These are phyloP conservation scores for Nematodospora anomalae DNA, from an alignment of 1,139 yeast genomes.

Conservation along the genomic window DNA sequence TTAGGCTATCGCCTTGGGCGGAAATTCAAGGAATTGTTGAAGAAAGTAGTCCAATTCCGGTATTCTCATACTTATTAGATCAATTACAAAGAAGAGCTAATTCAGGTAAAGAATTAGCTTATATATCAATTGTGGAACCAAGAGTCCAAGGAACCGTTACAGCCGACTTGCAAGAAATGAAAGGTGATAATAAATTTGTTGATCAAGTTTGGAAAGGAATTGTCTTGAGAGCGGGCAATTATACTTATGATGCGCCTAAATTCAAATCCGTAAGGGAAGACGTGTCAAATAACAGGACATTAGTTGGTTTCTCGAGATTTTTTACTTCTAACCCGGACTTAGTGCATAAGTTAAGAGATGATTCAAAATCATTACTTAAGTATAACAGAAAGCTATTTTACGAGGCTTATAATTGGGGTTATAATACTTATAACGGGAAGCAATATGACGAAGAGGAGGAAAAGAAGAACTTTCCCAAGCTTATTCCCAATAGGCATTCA, in stretches of 20 bases:
- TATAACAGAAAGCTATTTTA: conserved; percentile 28
- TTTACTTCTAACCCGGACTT: conserved; percentile 57
- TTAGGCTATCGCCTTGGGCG: conserved; percentile 65
- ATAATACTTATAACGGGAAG: conserved; percentile 22
- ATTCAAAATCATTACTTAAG: conserved; percentile 39
- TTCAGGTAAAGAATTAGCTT: conserved; percentile 45
- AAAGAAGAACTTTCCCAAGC: conserved; percentile 14
- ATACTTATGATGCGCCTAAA: conserved; percentile 27
- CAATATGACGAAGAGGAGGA: conserved; percentile 20
- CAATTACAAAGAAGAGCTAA: conserved; percentile 42
- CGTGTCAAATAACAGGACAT: conserved; percentile 36
- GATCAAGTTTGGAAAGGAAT: conserved; percentile 50
- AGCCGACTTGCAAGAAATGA: conserved; percentile 12
- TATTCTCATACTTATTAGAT: conserved; percentile 33
- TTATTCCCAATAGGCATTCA: conserved; percentile 5
- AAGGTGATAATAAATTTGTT: conserved; percentile 34
- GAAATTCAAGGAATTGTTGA: conserved; percentile 41
- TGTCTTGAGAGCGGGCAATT: conserved; percentile 49
- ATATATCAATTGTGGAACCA: conserved; percentile 54
- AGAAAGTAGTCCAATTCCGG: conserved; percentile 34
- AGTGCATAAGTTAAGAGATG: conserved; percentile 37
- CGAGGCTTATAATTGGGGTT: conserved; percentile 24
- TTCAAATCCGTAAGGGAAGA: conserved; percentile 23
- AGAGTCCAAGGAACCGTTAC: conserved; percentile 20
- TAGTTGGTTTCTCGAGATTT: conserved; percentile 47